Percentiles rank a stretch among this genome's conserved stretches.
Evolutionary conservation across 1,284 basidiomycete species (phyloP).

Genomic region (Rhodotorula glutinis): DNA sequence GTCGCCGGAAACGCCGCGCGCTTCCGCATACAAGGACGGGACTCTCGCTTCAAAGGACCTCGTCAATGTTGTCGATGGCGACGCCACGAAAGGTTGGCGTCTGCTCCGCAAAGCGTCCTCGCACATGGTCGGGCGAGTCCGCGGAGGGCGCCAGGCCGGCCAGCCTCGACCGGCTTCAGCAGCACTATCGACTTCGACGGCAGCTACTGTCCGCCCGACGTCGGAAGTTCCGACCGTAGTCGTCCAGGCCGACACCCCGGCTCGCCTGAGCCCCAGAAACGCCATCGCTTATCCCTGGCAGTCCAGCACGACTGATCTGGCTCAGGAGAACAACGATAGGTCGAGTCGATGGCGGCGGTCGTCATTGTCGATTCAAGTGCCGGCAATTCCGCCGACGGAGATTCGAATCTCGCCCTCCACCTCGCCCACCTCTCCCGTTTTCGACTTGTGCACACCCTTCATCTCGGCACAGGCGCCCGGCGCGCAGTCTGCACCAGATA

Average conservation of each 20-base stretch:
- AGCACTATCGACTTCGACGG: not conserved
- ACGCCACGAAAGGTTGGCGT: not conserved
- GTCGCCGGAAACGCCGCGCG: not conserved
- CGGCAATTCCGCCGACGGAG: not conserved
- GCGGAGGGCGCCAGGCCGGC: not conserved
- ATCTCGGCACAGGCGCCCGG: not conserved
- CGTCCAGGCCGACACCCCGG: not conserved
- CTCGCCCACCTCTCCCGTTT: not conserved
- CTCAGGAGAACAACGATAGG: too few species aligned
- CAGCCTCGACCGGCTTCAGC: not conserved
- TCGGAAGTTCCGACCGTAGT: not conserved
- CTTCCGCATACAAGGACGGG: not conserved
- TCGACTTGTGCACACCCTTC: not conserved
- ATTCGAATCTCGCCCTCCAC: too few species aligned
- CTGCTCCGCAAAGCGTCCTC: not conserved
- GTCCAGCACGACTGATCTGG: not conserved
- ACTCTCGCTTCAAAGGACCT: not conserved
- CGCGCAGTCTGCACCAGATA: too few species aligned
- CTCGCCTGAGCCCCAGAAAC: too few species aligned
- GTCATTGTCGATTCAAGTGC: not conserved
- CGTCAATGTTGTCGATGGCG: not conserved
- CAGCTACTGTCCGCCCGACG: not conserved
- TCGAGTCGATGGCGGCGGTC: not conserved
- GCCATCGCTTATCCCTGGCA: not conserved
- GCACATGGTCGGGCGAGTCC: not conserved